phyloP scores from a whole-genome alignment of 192 early-diverging fungal species.

The Coemansia sp. region DNA sequence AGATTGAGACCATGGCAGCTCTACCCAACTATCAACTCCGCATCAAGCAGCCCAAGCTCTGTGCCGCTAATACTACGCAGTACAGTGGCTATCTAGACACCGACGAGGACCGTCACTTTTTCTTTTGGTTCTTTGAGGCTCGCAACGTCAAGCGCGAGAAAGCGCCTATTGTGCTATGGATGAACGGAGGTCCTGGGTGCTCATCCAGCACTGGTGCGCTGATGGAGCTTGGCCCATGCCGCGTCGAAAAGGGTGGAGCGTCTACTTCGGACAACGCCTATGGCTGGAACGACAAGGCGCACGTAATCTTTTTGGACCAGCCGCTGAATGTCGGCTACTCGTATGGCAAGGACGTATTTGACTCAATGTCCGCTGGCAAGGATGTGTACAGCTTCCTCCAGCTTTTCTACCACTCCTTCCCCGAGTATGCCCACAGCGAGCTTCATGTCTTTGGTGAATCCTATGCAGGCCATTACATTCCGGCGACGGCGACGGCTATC shows the following conservation, averaged over 20 bases:
- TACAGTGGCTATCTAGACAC: constrained; percentile 80
- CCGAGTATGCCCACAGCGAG: constrained; percentile 74
- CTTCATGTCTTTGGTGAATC: constrained; percentile 92
- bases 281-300: constrained; percentile 93
- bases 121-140: constrained; percentile 98
- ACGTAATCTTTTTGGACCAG: constrained; percentile 84
- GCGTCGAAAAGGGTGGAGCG: constrained; percentile 75
- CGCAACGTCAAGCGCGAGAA: constrained; percentile 64
- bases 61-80: constrained; percentile 88
- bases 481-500: constrained; percentile 84
- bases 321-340: constrained; percentile 92
- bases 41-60: constrained; percentile 77
- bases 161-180: constrained; percentile 79
- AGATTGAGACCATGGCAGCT: constrained; percentile 47
- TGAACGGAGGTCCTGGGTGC: constrained; percentile 88
- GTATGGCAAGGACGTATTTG: constrained; percentile 74
- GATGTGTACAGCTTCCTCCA: constrained; percentile 94
- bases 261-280: constrained; percentile 68
- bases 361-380: constrained; percentile 75
- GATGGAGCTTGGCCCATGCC: constrained; percentile 90
- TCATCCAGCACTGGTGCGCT: constrained; percentile 75
- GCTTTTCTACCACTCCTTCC: constrained; percentile 86
- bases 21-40: constrained; percentile 77
- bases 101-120: constrained; percentile 78
- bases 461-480: constrained; percentile 93